Evolutionary conservation across 1,139 yeast genomes (phyloP), one percentile per base, ranked within the genome.

Genomic region (Lizanozyma gosingica): DNA sequence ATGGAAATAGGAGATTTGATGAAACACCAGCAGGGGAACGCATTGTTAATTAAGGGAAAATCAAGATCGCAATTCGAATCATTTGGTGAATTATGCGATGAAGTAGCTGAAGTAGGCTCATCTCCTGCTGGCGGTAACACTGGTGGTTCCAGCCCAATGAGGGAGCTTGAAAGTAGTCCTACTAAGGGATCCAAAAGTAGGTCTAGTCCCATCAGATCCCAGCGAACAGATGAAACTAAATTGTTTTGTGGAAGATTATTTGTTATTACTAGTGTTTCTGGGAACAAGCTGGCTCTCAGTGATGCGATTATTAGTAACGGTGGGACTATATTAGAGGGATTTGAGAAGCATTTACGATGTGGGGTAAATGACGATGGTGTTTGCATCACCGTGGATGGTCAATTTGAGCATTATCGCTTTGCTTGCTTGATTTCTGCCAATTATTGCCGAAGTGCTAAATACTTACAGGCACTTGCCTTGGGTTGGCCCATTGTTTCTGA

Each of bases 401-500:
- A 22, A n/a, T 44, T 61, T 16, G 42, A 43, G 4, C 48, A 49
- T 2, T 60, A 54, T 45, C 61, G 52, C 32, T 84, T 87, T 63
- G 87, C 73, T 2, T 90, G 88, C 2, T 66, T 85, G 37, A 57
- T 87, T 1, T 71, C 94, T 0, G 70, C 71, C 35, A 69, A 66
- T 16, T 69, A 71, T 47, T 68, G 76, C 32, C 67, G 95, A 36
- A 84, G 87, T 41, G 73, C 82, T 16, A 87, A 87, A 53, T 90
- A 83, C 53, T 58, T 88, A n/a, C 94, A 87, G 53, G 79, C 85
- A 1, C 60, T 88, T n/a, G 87, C 94, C 0, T 57, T 88, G 36
- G 94, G 94, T 2, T 87, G 95, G 95, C 97, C 97, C 1, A 74
- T 87, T 15, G 53, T 90, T 29, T 78, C 86, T 2, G 73, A 74